Evolutionary conservation across 257 asterid species (phyloP).

Genomic region (Galeopsis tetrahit): DNA sequence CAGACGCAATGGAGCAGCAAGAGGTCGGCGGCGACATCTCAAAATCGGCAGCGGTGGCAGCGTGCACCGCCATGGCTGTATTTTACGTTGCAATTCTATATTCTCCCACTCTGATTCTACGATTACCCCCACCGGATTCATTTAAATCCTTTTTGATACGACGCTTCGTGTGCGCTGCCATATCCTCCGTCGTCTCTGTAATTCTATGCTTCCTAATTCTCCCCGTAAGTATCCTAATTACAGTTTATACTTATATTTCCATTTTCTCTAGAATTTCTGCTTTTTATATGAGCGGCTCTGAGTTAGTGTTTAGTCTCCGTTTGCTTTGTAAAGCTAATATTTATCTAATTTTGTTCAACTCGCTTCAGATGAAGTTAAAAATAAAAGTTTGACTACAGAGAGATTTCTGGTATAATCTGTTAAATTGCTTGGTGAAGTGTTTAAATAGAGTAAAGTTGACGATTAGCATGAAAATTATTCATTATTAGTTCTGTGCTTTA

Average conservation of each 20-base stretch:
- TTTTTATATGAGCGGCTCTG: slow-evolving; percentile 4
- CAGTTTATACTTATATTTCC: neutral
- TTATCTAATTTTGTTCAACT: neutral
- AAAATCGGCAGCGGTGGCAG: slow-evolving; percentile 53
- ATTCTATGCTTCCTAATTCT: slow-evolving; percentile 66
- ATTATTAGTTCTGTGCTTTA: slow-evolving; percentile 2
- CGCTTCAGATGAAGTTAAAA: neutral
- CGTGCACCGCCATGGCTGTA: slow-evolving; percentile 72
- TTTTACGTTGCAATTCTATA: slow-evolving; percentile 86
- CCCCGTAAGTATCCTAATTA: slow-evolving; percentile 50
- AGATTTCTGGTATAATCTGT: slow-evolving; percentile 13
- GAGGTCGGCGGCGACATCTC: slow-evolving; percentile 44
- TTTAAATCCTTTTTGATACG: slow-evolving; percentile 67
- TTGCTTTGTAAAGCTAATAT: neutral
- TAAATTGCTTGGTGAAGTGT: slow-evolving; percentile 14
- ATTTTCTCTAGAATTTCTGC: neutral
- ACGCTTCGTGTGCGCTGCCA: slow-evolving; percentile 80
- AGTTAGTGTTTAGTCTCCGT: neutral
- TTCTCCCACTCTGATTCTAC: slow-evolving; percentile 74
- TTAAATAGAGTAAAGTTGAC: neutral
- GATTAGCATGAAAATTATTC: slow-evolving; percentile 5
- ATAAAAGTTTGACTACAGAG: neutral
- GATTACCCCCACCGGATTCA: slow-evolving; percentile 79
- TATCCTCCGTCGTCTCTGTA: slow-evolving; percentile 71
- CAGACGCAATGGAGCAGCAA: slow-evolving; percentile 51